A percentile compares a stretch with the other conserved stretches of the same genome.
Evolutionary conservation across 129 eudicot genomes (phyloP).

Genomic region (Flaveria trinervia): DNA sequence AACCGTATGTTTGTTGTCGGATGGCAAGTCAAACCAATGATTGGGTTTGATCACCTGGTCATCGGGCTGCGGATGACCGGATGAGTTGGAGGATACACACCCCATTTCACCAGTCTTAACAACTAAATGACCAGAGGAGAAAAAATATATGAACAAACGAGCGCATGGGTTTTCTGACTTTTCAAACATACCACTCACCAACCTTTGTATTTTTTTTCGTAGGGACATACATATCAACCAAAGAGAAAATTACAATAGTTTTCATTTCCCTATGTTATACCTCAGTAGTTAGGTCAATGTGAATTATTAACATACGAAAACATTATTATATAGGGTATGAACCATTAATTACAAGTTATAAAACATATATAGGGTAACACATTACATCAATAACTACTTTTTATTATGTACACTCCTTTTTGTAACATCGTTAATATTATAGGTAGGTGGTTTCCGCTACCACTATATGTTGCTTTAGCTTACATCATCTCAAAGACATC

Average conservation of each 20-base stretch:
- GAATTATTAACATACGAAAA: too few relatives aligned
- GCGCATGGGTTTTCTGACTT: not conserved
- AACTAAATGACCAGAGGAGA: not conserved
- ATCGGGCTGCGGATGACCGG: constrained; percentile 13
- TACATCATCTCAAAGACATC: too few relatives aligned
- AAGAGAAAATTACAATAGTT: not conserved
- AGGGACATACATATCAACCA: not conserved
- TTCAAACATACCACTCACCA: constrained; percentile 1
- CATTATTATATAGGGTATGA: too few relatives aligned
- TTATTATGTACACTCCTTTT: too few relatives aligned
- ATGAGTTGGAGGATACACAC: constrained; percentile 19
- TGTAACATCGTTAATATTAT: too few relatives aligned
- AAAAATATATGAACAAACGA: constrained; percentile 7
- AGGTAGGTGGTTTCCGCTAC: too few relatives aligned
- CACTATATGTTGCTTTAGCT: too few relatives aligned
- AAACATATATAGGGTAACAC: too few relatives aligned
- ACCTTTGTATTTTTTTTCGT: not conserved
- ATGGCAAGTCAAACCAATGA: not conserved
- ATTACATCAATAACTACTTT: too few relatives aligned
- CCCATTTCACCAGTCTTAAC: constrained; percentile 20
- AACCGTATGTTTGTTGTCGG: not conserved
- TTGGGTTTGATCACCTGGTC: not conserved
- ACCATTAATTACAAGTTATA: too few relatives aligned
- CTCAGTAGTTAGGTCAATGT: too few relatives aligned
- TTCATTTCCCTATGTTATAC: too few relatives aligned